These are phyloP conservation scores for Zygoascus tannicola DNA, from an alignment of 805 yeast species.

Conservation along the genomic window DNA sequence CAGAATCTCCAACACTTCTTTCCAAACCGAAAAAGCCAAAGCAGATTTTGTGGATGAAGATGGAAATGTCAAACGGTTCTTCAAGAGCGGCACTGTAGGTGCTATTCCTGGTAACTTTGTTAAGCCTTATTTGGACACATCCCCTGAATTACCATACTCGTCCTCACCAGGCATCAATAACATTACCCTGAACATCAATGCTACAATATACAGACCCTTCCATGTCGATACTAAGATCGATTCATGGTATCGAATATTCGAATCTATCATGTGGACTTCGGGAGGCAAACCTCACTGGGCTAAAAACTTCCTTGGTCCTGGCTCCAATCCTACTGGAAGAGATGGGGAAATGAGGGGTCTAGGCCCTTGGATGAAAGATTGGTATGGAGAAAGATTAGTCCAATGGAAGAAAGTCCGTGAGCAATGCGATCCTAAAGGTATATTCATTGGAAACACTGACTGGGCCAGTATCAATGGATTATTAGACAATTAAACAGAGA, in stretches of 20 bases:
- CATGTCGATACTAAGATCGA: slow-evolving; percentile 55
- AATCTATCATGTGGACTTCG: slow-evolving; percentile 60
- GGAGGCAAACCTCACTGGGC: slow-evolving; percentile 99
- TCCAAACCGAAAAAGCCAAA: slow-evolving; percentile 14
- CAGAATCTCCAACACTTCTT: slow-evolving; percentile 73
- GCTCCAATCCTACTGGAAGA: slow-evolving; percentile 31
- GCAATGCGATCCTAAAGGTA: slow-evolving; percentile 69
- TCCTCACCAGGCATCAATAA: slow-evolving; percentile 56
- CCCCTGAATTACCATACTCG: slow-evolving; percentile 53
- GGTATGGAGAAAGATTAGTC: slow-evolving; percentile 69
- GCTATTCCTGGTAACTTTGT: slow-evolving; percentile 77
- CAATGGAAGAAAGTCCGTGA: slow-evolving; percentile 55
- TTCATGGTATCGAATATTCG: slow-evolving; percentile 79
- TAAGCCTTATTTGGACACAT: slow-evolving; percentile 72
- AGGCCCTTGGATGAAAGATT: slow-evolving; percentile 52
- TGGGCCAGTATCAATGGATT: slow-evolving; percentile 80
- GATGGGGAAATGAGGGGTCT: slow-evolving; percentile 78
- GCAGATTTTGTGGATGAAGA: slow-evolving; percentile 8
- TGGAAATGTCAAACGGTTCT: slow-evolving; percentile 6
- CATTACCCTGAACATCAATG: slow-evolving; percentile 78
- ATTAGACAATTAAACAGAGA: too few relatives aligned
- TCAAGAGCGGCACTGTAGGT: slow-evolving; percentile 35
- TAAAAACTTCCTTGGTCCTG: slow-evolving; percentile 73
- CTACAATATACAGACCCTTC: slow-evolving; percentile 96
- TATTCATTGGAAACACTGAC: slow-evolving; percentile 63